These are phyloP conservation scores for Azolla pinnata DNA, from an alignment of 75 land plant species.

Conservation along the genomic window DNA sequence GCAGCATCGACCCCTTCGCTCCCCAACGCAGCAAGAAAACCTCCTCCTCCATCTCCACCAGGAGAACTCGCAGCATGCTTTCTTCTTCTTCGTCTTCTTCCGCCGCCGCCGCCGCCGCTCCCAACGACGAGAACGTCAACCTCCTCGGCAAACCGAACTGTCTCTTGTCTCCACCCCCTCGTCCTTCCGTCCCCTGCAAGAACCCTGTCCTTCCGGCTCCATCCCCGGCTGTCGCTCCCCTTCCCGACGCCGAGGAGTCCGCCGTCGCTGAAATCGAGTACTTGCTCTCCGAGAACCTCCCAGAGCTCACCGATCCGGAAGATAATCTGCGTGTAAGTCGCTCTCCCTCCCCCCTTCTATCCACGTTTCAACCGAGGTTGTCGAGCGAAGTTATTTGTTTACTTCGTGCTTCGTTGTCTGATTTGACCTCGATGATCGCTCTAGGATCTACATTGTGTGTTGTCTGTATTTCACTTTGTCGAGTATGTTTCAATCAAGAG, in stretches of 20 bases:
- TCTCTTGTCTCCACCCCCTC: background rate
- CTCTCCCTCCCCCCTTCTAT: no score
- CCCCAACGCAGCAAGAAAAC: conserved; percentile 4
- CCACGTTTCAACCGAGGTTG: no score
- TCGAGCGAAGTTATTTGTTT: no score
- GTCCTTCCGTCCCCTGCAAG: background rate
- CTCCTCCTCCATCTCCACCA: no score
- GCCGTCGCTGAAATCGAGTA: conserved; percentile 64
- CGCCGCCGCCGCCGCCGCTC: background rate
- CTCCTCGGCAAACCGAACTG: background rate
- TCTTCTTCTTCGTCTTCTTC: background rate
- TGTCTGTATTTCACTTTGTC: no score
- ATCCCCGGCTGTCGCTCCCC: background rate
- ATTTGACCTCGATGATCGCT: no score
- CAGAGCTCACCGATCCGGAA: conserved; percentile 42
- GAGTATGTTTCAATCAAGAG: no score
- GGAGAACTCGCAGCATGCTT: background rate
- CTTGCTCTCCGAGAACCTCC: conserved; percentile 71
- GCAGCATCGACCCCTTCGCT: background rate
- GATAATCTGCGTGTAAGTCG: conserved; percentile 37
- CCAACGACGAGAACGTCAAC: conserved; percentile 2
- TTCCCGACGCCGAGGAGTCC: conserved; percentile 8
- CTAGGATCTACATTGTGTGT: no score
- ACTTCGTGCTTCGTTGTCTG: no score
- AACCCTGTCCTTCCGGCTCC: background rate